Base-by-base conservation (phyloP, 345 rosid species). In the Cardiospermum halicacabum region DNA sequence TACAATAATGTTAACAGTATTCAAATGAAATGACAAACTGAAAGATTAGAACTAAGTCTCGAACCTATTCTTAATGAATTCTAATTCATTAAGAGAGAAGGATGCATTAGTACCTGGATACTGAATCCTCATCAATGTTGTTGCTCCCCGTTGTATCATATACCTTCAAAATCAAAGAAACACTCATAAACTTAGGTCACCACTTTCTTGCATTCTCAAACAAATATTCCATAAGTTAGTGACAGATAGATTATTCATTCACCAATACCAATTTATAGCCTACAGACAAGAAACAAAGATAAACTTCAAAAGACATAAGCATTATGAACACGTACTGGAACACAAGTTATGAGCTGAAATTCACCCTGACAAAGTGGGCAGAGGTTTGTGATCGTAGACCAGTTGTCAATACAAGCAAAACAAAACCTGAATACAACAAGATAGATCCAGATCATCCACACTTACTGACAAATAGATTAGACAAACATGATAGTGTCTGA, bases 291-390 rank as follows among this genome's bases (percentile, higher is more conserved):
- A 42, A 49, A 19, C 22, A 26, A 13, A 40, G 24, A 58, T 18
- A 25, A 31, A 26, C 50, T 31, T 37, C 15, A 49, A 49, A 47
- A 42, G n/a, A n/a, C n/a, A n/a, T n/a, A 65, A 3, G 56, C 56
- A 45, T 28, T 40, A 60, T 22, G 31, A 57, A 3, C 25, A 73
- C 99, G 84, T 83, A 94, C 97, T 12, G 97, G 96, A 70, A 94
- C 93, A 75, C 99, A 94, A 50, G 99, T 91, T 72, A 94, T 94
- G 72, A 83, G 64, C 71, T 91, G 97, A 82, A 94, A 94, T 80
- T 89, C 99, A 73, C 81, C 84, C 74, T 94, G 99, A 80, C 99
- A 94, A 21, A 94, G 96, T 18, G 99, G 97, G 75, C 99, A 94
- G 0, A 94, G 91, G 78, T 87, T 94, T 72, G 95, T 91, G 77